Evolutionary conservation across 2,329 filamentous ascomycete genomes (phyloP).

Genomic region (Nothopassalora personata): DNA sequence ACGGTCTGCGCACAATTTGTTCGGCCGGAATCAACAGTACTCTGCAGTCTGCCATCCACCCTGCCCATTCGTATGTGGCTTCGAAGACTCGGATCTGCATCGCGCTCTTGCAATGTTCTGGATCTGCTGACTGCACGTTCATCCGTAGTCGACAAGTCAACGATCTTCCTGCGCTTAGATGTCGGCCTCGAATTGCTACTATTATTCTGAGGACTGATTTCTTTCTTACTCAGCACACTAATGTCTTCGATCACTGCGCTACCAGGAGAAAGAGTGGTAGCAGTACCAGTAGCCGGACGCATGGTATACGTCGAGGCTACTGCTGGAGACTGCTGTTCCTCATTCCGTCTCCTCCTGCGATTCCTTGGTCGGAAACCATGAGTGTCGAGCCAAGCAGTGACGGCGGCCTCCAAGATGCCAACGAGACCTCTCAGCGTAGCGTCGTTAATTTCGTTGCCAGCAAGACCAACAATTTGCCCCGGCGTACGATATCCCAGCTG

Average conservation of each 20-base stretch:
- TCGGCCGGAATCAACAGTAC: neutral
- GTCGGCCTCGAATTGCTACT: no score
- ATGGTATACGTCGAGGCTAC: neutral
- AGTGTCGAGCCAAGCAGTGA: conserved; percentile 68
- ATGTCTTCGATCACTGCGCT: neutral
- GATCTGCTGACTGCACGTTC: neutral
- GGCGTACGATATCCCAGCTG: conserved; percentile 36
- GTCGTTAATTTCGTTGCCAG: conserved; percentile 21
- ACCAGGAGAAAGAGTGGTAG: neutral
- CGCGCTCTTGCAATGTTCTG: neutral
- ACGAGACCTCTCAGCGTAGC: conserved; percentile 49
- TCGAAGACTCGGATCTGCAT: neutral
- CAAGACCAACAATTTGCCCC: neutral
- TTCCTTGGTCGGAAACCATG: conserved; percentile 60
- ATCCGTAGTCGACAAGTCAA: neutral
- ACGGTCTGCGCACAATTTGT: neutral
- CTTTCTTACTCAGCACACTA: neutral
- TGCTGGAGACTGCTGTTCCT: conserved; percentile 6
- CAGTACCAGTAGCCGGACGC: neutral
- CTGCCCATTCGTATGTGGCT: neutral
- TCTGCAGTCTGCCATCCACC: neutral
- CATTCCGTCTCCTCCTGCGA: conserved; percentile 14
- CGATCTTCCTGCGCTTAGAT: conserved; percentile 2
- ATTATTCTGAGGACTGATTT: neutral
- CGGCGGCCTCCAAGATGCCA: conserved; percentile 62